A percentile compares a stretch with the other conserved stretches of the same genome.
phyloP scores from a whole-genome alignment of 2,329 filamentous ascomycete genomes.

The Trichoderma lentiforme region DNA sequence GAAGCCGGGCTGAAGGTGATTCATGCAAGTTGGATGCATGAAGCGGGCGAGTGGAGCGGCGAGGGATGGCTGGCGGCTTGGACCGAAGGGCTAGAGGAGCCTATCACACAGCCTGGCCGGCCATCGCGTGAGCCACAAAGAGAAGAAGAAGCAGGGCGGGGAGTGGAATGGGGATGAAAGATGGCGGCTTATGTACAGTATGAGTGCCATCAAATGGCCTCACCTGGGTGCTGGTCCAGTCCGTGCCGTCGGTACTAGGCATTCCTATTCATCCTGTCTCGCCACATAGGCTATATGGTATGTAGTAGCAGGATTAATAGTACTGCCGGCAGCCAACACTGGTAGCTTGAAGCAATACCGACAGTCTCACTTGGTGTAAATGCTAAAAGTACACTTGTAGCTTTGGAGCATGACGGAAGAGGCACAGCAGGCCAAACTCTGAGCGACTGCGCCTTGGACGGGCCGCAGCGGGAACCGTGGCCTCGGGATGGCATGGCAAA shows the following conservation, averaged over 20 bases:
- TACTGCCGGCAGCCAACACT: not conserved
- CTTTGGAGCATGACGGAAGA: not conserved
- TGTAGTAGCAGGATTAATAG: not conserved
- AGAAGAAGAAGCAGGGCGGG: not conserved
- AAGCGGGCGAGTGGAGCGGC: slow-evolving; percentile 10
- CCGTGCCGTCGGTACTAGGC: not conserved
- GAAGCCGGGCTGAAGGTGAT: slow-evolving; percentile 15
- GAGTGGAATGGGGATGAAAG: not conserved
- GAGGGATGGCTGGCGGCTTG: slow-evolving; percentile 6
- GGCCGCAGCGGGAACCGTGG: slow-evolving; percentile 12
- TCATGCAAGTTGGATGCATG: slow-evolving; percentile 18
- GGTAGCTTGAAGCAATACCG: not conserved
- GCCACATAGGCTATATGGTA: not conserved
- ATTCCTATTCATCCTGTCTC: not conserved
- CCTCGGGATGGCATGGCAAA: not conserved
- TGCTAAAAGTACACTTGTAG: not conserved
- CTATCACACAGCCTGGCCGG: not conserved
- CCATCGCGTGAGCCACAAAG: slow-evolving; percentile 1
- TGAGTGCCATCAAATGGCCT: not conserved
- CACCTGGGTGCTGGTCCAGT: not conserved
- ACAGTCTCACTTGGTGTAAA: not conserved
- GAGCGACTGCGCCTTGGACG: slow-evolving; percentile 7
- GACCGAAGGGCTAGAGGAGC: slow-evolving; percentile 4
- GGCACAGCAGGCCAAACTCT: not conserved
- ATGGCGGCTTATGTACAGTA: not conserved